Base-by-base conservation (phyloP, 2,329 filamentous ascomycete genomes). In the Zelopaecilomyces penicillatus region DNA sequence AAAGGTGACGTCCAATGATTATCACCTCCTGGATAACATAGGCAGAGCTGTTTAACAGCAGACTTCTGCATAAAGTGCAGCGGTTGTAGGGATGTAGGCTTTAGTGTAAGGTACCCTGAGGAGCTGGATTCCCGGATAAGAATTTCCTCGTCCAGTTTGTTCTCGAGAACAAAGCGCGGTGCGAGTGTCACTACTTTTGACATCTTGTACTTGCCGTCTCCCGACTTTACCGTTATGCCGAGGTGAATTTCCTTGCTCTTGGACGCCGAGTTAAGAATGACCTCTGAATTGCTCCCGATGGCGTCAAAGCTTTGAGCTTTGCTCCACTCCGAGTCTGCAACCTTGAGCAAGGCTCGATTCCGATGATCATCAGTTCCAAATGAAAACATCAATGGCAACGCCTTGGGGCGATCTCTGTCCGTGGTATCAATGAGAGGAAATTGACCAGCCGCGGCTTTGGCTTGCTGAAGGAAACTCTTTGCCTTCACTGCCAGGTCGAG, bases 1-100 rank as follows among this genome's bases (percentile, higher is more conserved):
- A 98, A 96, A 0, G 93, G 90, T 9, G 93, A 93, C 0, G 91
- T 95, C 93, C 93, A 98, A 54, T 93, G 88, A 59, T 95, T 96
- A 66, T 95, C 94, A 38, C 96, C 80, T 0, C 91, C 93, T 1
- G 90, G 87, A 62, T 94, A 95, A 64, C 90, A 95, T 6, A 98
- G 71, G 50, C 88, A 95, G 5, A 98, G 70, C 61, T 98, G 93
- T 60, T 97, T 96, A 37, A 85, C 80, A 1, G 79, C 75, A 9
- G 80, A 82, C 63, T 88, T 86, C 53, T 91, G 87, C 57, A 98
- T 73, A 69, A 94, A 97, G 58, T 95, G 85, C 34, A 98, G 72
- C 8, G 94, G 88, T 43, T 91, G 80, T 27, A 96, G 71, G 29
- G 89, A 81, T n/a, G 86, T 84, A 12, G 82, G 72, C 57, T 84